Evolutionary conservation across 176 grass and related monocot species (phyloP).

Genomic region (Phoenix dactylifera): DNA sequence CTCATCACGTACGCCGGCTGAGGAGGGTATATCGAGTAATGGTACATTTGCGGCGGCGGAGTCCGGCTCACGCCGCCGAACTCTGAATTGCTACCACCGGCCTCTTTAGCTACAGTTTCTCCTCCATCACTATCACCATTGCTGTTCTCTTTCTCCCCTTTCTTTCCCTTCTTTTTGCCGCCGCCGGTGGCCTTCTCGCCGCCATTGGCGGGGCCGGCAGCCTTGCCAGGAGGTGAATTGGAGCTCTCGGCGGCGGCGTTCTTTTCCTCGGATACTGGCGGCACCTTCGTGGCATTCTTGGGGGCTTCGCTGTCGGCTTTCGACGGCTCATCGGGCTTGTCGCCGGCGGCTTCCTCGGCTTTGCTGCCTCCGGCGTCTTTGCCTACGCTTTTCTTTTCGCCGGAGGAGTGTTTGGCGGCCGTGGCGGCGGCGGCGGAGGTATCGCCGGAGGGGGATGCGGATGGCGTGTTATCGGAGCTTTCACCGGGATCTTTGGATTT

Average conservation of each 20-base stretch:
- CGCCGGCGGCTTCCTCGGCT: not conserved
- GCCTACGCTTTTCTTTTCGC: not conserved
- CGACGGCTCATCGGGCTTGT: not conserved
- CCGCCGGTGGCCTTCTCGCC: not conserved
- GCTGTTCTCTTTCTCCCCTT: constrained; percentile 3
- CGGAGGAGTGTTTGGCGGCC: not conserved
- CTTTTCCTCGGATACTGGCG: constrained; percentile 9
- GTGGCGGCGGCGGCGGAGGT: not conserved
- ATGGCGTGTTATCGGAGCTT: constrained; percentile 1
- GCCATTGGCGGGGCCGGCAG: constrained; percentile 7
- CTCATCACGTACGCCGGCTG: constrained; percentile 4
- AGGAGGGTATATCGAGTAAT: not conserved
- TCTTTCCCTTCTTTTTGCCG: not conserved
- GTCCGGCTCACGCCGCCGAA: constrained; percentile 25
- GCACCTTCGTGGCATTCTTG: not conserved
- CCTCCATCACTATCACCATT: constrained; percentile 6
- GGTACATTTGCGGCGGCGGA: constrained; percentile 26
- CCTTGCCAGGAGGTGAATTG: constrained; percentile 11
- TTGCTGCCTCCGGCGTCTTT: not conserved
- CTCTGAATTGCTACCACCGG: not conserved
- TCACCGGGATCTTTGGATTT: constrained; percentile 15
- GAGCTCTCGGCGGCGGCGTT: not conserved
- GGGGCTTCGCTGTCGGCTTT: constrained; percentile 8
- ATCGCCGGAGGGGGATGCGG: not conserved
- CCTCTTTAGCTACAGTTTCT: not conserved